phyloP scores from a whole-genome alignment of 768 basidiomycete genomes.

The Amyloporia xantha region DNA sequence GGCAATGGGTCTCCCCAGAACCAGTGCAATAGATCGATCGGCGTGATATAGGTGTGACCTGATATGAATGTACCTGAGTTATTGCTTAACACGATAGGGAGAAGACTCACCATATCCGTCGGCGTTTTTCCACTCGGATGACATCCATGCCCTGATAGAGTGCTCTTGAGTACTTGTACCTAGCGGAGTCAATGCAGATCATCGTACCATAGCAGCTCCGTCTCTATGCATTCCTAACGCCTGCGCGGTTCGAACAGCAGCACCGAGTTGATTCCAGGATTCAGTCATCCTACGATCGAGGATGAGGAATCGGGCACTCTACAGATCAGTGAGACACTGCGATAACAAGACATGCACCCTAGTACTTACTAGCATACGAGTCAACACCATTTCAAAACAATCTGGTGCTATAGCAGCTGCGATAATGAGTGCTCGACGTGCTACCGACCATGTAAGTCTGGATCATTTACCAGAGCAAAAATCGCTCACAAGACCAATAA shows the following conservation, averaged over 20 bases:
- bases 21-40: conserved; percentile 85
- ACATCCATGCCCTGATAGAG: conserved; percentile 58
- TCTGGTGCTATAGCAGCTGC: conserved; percentile 93
- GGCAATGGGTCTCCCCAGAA: conserved; percentile 84
- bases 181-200: not conserved
- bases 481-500: conserved; percentile 86
- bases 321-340: conserved; percentile 8
- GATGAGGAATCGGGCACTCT: conserved; percentile 64
- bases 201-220: conserved; percentile 68
- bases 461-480: conserved; percentile 1
- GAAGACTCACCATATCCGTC: conserved; percentile 71
- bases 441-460: conserved; percentile 32
- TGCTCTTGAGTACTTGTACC: not conserved
- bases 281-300: conserved; percentile 87
- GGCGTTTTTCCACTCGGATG: conserved; percentile 77
- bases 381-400: conserved; percentile 86
- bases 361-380: conserved; percentile 62
- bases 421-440: conserved; percentile 80
- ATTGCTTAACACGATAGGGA: not conserved
- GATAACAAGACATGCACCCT: not conserved
- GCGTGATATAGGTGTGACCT: conserved; percentile 93
- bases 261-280: conserved; percentile 94
- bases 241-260: conserved; percentile 88
- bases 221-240: conserved; percentile 91
- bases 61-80: conserved; percentile 8